These are phyloP conservation scores for Rozella allomycis DNA, from an alignment of 371 early-diverging fungal species.

Conservation along the genomic window DNA sequence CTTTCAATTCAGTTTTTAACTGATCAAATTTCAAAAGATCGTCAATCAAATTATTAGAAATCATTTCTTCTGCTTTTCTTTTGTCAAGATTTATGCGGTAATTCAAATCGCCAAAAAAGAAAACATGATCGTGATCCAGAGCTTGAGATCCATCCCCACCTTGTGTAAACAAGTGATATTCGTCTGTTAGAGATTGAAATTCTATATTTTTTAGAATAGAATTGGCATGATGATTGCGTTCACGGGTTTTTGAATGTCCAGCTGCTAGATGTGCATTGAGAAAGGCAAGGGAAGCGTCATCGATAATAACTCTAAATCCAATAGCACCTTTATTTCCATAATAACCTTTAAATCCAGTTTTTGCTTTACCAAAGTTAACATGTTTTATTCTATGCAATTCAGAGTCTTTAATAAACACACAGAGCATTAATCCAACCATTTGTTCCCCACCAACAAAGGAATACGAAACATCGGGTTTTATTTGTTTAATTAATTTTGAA, in stretches of 20 bases:
- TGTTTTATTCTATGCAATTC: not conserved
- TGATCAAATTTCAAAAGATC: slow-evolving; percentile 36
- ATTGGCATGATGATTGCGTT: slow-evolving; percentile 48
- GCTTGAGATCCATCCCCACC: slow-evolving; percentile 42
- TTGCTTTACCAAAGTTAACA: slow-evolving; percentile 20
- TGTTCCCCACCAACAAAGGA: slow-evolving; percentile 7
- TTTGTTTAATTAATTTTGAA: slow-evolving; percentile 17
- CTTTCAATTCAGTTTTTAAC: too few species aligned
- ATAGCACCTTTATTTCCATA: slow-evolving; percentile 84
- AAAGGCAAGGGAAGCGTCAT: slow-evolving; percentile 57
- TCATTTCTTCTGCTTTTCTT: slow-evolving; percentile 23
- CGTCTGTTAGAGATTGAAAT: slow-evolving; percentile 12
- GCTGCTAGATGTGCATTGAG: slow-evolving; percentile 70
- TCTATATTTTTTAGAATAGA: slow-evolving; percentile 40
- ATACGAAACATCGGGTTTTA: slow-evolving; percentile 1
- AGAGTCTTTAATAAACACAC: slow-evolving; percentile 34
- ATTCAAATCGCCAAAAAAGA: slow-evolving; percentile 59
- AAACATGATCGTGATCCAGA: slow-evolving; percentile 48
- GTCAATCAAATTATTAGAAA: slow-evolving; percentile 5
- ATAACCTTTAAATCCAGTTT: slow-evolving; percentile 60
- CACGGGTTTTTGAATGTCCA: slow-evolving; percentile 41
- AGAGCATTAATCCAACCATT: slow-evolving; percentile 56
- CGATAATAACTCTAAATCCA: slow-evolving; percentile 42
- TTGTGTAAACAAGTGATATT: slow-evolving; percentile 11
- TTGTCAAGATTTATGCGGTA: slow-evolving; percentile 49